These are phyloP conservation scores for Paraphaeosphaeria minitans DNA, from an alignment of 2,329 filamentous ascomycete species.

Conservation along the genomic window DNA sequence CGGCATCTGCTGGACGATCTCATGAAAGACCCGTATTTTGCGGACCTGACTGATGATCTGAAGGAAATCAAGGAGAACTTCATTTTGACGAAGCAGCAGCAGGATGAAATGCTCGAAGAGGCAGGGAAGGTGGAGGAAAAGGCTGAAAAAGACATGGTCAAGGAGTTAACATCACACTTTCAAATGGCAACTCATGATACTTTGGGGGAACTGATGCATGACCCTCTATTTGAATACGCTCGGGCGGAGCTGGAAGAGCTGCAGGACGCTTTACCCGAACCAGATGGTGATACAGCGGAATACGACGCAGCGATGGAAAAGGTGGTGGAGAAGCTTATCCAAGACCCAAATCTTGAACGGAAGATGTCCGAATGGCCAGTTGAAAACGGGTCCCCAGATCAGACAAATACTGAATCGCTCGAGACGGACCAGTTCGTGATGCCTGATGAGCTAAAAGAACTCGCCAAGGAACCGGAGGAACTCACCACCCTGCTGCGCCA, in stretches of 20 bases:
- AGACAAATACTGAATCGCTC: slow-evolving; percentile 7
- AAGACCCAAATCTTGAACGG: slow-evolving; percentile 26
- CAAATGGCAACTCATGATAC: slow-evolving; percentile 26
- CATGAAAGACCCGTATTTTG: slow-evolving; percentile 38
- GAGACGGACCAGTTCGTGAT: neutral
- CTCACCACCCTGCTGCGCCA: slow-evolving; percentile 29
- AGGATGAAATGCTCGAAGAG: slow-evolving; percentile 16
- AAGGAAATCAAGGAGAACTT: slow-evolving; percentile 29
- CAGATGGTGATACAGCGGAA: slow-evolving; percentile 25
- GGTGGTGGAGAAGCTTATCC: slow-evolving; percentile 28
- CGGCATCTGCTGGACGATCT: slow-evolving; percentile 33
- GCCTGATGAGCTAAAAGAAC: too few species aligned
- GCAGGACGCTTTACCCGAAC: slow-evolving; percentile 29
- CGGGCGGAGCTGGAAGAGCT: slow-evolving; percentile 30
- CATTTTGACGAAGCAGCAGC: slow-evolving; percentile 22
- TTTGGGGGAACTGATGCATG: slow-evolving; percentile 34
- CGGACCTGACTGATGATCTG: slow-evolving; percentile 33
- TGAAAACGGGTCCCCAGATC: slow-evolving; percentile 11
- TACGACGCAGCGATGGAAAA: slow-evolving; percentile 28
- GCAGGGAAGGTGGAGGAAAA: slow-evolving; percentile 14
- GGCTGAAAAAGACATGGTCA: slow-evolving; percentile 21
- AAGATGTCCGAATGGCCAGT: slow-evolving; percentile 25
- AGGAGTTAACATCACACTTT: slow-evolving; percentile 24
- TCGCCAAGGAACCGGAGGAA: slow-evolving; percentile 18
- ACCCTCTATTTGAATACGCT: slow-evolving; percentile 33